A percentile compares a stretch with the other conserved stretches of the same genome.
phyloP scores from a whole-genome alignment of 2,329 filamentous ascomycete genomes.

The Ophiostoma piceae region DNA sequence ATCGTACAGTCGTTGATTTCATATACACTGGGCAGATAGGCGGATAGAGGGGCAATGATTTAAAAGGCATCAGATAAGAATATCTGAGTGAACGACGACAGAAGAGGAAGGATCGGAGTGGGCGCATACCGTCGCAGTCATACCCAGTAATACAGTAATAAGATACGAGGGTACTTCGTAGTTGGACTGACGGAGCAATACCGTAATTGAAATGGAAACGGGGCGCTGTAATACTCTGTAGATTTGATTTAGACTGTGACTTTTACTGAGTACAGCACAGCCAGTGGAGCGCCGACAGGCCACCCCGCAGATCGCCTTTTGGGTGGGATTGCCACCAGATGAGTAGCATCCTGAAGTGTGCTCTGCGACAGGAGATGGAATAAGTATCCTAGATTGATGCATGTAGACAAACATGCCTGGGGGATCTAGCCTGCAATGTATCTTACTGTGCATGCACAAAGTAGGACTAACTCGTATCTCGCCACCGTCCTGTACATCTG shows the following conservation, averaged over 20 bases:
- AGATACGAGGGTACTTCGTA: not conserved
- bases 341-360: not conserved
- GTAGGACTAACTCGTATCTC: conserved; percentile 13
- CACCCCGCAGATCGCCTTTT: conserved; percentile 10
- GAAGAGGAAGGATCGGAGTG: too few relatives aligned
- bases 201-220: not conserved
- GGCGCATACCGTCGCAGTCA: too few relatives aligned
- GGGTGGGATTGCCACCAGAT: not conserved
- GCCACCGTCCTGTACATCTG: conserved; percentile 9
- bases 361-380: not conserved
- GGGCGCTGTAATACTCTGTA: not conserved
- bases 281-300: not conserved
- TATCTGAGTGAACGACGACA: not conserved
- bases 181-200: not conserved
- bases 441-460: conserved; percentile 1
- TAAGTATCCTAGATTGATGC: not conserved
- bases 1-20: not conserved
- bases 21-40: not conserved
- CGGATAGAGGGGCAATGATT: not conserved
- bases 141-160: too few relatives aligned
- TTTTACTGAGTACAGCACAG: not conserved
- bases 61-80: not conserved
- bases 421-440: not conserved
- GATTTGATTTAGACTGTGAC: not conserved
- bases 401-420: not conserved